Percentiles rank a stretch among this genome's conserved stretches.
Conservation (phyloP, 495 filamentous ascomycete species). For the Rusavskia elegans region DNA sequence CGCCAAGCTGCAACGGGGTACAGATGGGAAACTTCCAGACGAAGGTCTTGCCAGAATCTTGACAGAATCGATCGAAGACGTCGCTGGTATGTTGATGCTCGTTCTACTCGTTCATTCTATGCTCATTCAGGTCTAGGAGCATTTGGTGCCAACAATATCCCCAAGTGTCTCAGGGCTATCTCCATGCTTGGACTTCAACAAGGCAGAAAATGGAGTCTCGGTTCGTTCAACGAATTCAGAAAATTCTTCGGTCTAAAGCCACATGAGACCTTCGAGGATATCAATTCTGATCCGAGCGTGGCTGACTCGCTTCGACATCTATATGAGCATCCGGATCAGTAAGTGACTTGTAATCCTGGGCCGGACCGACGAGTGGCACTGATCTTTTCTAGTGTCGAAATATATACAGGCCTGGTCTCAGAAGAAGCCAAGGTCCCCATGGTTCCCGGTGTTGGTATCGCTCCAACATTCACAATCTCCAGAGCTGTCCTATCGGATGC, state of each 20-base stretch:
- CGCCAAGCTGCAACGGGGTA: conserved; percentile 34
- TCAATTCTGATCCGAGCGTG: conserved; percentile 43
- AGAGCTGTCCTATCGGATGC: conserved; percentile 37
- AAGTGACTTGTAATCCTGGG: background rate
- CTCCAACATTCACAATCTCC: conserved; percentile 42
- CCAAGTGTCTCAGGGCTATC: conserved; percentile 38
- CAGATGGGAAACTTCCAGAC: conserved; percentile 43
- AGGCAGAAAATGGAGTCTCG: conserved; percentile 41
- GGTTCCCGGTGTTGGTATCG: conserved; percentile 37
- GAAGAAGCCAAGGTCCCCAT: conserved; percentile 38
- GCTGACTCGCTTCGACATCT: conserved; percentile 34
- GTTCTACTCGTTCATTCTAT: background rate
- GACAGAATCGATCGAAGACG: conserved; percentile 41
- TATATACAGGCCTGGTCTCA: conserved; percentile 44
- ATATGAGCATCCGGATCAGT: conserved; percentile 39
- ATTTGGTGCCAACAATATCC: conserved; percentile 44
- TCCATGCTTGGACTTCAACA: conserved; percentile 44
- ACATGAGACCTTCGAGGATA: conserved; percentile 44
- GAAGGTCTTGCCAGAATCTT: conserved; percentile 47
- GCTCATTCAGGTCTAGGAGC: conserved; percentile 17
- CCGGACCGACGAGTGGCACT: background rate
- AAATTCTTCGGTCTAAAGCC: conserved; percentile 41
- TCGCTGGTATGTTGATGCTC: conserved; percentile 25
- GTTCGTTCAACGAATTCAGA: conserved; percentile 47
- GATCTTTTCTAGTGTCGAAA: conserved; percentile 28